Evolutionary conservation across 108 stramenopile species (phyloP), one percentile per base, ranked within the genome.

Genomic region (Chaetoceros tenuissimus): DNA sequence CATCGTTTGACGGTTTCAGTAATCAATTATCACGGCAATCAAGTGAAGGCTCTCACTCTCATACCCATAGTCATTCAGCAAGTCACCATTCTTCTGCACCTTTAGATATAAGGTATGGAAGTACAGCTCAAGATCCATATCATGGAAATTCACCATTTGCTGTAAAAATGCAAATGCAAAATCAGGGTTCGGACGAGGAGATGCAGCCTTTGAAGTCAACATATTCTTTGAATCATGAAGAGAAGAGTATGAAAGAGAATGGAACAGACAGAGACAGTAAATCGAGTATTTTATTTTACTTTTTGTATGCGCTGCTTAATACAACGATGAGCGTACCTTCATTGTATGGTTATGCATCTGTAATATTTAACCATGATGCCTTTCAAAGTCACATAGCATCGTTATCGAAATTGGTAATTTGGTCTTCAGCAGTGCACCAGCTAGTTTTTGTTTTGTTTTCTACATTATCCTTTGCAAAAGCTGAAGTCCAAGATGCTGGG

Each of bases 401-500:
- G 0, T 60, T 95, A 0, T 72, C 80, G 22, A 95, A 95, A 63
- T 57, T 92, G 29, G 86, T 96, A 5, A 75, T 97, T 21, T 84
- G 90, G 22, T 78, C 76, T 63, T 78, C 74, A 18, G 69, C 87
- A 24, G 70, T 96, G 10, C 97, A 98, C 72, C 97, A 98, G 62
- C 21, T 79, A 7, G 80, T 81, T 50, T 98, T 98, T 66, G 62
- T 73, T 1, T 19, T 85, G 3, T 82, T 87, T 44, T 85, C 83
- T 1, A 71, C 81, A 16, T 66, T 97, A 26, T 82, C 92, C 18
- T 97, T 95, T 71, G 84, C 91, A 44, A 94, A 95, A 51, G 95
- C 96, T 21, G 84, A 81, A 28, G 96, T 97, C 18, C 96, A 97
- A 71, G 97, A 98, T 74, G 97, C 97, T 1, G 97, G 97, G 16